Conservation (phyloP, 495 filamentous ascomycete species). For the Aspergillus carlsbadensis region DNA sequence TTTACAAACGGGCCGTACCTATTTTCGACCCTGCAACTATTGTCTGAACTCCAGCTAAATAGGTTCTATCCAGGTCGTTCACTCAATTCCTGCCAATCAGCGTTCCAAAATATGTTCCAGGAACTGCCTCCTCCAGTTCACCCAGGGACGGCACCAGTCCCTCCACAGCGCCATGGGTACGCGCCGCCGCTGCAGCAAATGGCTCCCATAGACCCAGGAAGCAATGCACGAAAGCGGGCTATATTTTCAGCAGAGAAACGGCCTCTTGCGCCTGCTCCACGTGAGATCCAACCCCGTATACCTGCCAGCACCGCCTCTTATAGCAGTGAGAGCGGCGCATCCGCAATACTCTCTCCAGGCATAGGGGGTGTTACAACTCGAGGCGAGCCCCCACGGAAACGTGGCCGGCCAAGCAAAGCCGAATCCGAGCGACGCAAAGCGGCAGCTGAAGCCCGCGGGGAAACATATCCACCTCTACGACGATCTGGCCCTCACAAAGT, state of each 20-base stretch:
- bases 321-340: constrained; percentile 40
- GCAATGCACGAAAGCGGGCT: constrained; percentile 34
- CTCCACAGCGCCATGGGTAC: constrained; percentile 27
- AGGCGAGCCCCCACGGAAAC: constrained; percentile 53
- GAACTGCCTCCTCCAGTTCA: constrained; percentile 18
- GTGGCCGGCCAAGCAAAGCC: constrained; percentile 59
- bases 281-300: constrained; percentile 44
- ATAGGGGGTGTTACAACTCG: constrained; percentile 20
- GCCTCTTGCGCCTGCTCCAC: constrained; percentile 28
- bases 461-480: constrained; percentile 46
- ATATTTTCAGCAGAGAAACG: constrained; percentile 36
- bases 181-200: constrained; percentile 24
- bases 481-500: constrained; percentile 28
- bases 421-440: constrained; percentile 52
- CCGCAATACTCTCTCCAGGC: constrained; percentile 39
- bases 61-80: constrained; percentile 35
- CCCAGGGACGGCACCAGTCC: constrained; percentile 26
- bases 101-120: constrained; percentile 38
- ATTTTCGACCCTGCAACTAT: not conserved
- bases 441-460: constrained; percentile 52
- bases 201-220: constrained; percentile 23
- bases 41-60: constrained; percentile 13
- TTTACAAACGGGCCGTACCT: not conserved
- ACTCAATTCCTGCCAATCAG: constrained; percentile 42
- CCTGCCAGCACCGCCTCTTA: constrained; percentile 36